phyloP scores from a whole-genome alignment of 2,329 filamentous ascomycete genomes.

The Xylariaceae sp. region DNA sequence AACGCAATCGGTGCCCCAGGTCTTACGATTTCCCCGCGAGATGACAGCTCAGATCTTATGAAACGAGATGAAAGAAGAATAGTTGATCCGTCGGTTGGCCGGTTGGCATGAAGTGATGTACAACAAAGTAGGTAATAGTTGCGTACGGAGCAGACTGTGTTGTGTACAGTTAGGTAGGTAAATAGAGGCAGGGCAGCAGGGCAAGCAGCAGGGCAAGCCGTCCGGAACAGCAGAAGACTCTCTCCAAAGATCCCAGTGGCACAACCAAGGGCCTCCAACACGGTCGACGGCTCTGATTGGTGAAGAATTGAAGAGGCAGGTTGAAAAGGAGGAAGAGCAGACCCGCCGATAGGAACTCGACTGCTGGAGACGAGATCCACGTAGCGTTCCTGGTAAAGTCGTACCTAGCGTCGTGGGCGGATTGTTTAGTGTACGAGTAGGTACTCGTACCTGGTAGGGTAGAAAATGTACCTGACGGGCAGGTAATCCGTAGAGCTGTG shows the following conservation, averaged over 20 bases:
- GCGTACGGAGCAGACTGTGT: neutral
- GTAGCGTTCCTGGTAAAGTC: neutral
- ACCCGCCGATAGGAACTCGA: conserved; percentile 4
- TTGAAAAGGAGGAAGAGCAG: conserved; percentile 4
- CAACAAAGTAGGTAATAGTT: neutral
- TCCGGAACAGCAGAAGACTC: too few relatives aligned
- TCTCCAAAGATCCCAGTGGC: too few relatives aligned
- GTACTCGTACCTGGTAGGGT: too few relatives aligned
- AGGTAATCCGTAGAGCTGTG: too few relatives aligned
- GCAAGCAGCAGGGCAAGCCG: too few relatives aligned
- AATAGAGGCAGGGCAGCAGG: neutral
- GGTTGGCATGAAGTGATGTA: neutral
- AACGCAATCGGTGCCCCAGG: neutral
- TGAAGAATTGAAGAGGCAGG: conserved; percentile 18
- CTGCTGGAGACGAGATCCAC: conserved; percentile 12
- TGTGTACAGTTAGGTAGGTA: neutral
- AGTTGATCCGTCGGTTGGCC: neutral
- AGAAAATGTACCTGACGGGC: too few relatives aligned
- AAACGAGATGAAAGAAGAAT: neutral
- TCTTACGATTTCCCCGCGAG: neutral
- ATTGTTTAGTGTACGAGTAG: neutral
- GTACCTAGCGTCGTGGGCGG: too few relatives aligned
- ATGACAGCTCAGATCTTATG: conserved; percentile 12
- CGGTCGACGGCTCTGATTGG: conserved; percentile 10
- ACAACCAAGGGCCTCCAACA: neutral